Evolutionary conservation across 371 early-diverging fungal species (phyloP).

Genomic region (Actinomortierella wolfii): DNA sequence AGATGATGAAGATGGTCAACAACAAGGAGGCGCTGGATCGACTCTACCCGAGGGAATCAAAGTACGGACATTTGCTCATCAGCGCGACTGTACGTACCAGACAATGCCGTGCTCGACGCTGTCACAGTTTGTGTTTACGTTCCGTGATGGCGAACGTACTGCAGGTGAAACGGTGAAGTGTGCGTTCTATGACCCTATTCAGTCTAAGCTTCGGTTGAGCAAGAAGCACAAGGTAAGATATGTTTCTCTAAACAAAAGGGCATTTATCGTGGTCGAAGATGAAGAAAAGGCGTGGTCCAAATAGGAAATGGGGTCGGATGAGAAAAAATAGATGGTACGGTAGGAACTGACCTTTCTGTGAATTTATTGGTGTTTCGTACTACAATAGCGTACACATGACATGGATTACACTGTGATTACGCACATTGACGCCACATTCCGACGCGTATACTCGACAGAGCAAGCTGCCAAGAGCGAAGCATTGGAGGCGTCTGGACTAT

Average conservation of each 20-base stretch:
- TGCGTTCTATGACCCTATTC: constrained; percentile 40
- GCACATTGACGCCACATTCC: constrained; percentile 28
- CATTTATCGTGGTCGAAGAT: neutral
- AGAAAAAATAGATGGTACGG: neutral
- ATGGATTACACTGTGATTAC: constrained; percentile 36
- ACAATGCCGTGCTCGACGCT: constrained; percentile 31
- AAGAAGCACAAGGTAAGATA: constrained; percentile 41
- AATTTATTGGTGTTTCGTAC: neutral
- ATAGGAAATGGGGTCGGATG: neutral
- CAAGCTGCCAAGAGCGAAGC: constrained; percentile 33
- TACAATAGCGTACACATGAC: constrained; percentile 19
- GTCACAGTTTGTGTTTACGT: constrained; percentile 37
- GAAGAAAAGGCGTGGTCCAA: too few relatives aligned
- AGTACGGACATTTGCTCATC: constrained; percentile 20
- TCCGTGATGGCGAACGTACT: constrained; percentile 11
- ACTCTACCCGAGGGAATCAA: neutral
- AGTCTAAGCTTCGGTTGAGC: constrained; percentile 41
- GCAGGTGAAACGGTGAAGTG: constrained; percentile 15
- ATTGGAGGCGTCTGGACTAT: constrained; percentile 22
- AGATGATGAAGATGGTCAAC: neutral
- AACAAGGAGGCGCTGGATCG: too few relatives aligned
- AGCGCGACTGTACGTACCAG: constrained; percentile 42
- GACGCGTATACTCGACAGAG: constrained; percentile 40
- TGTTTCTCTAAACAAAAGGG: neutral
- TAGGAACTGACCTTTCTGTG: neutral